Percentiles rank a stretch among this genome's conserved stretches.
phyloP scores from a whole-genome alignment of 352 stramenopile species.

The Peronospora destructor region DNA sequence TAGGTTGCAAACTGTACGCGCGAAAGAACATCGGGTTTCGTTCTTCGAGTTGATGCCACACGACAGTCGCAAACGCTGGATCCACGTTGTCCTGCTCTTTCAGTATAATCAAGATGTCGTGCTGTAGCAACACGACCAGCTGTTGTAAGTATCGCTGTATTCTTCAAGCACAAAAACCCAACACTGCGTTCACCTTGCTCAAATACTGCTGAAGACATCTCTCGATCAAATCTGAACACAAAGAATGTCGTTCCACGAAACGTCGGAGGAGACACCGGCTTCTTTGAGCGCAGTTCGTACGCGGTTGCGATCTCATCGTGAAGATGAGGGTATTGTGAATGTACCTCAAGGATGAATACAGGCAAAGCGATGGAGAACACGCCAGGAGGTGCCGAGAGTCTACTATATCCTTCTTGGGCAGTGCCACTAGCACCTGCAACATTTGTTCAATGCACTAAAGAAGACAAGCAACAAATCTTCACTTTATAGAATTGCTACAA shows the following conservation, averaged over 20 bases:
- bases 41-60: slow-evolving; percentile 89
- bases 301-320: too few relatives aligned
- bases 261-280: slow-evolving; percentile 22
- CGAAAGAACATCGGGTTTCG: slow-evolving; percentile 88
- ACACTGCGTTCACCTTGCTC: slow-evolving; percentile 57
- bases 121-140: slow-evolving; percentile 17
- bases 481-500: too few relatives aligned
- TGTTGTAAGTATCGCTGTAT: not conserved
- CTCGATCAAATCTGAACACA: slow-evolving; percentile 86
- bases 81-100: slow-evolving; percentile 79
- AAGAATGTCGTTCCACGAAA: slow-evolving; percentile 87
- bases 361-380: too few relatives aligned
- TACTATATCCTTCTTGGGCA: too few relatives aligned
- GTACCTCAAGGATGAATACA: too few relatives aligned
- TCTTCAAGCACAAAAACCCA: not conserved
- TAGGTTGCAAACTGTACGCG: slow-evolving; percentile 78
- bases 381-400: too few relatives aligned
- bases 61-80: slow-evolving; percentile 72
- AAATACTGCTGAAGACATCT: slow-evolving; percentile 87
- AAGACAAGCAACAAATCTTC: too few relatives aligned
- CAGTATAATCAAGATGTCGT: slow-evolving; percentile 54
- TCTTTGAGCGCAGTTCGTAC: too few relatives aligned
- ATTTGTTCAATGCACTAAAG: too few relatives aligned
- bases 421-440: too few relatives aligned
- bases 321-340: too few relatives aligned